Evolutionary conservation across 2,329 filamentous ascomycete species (phyloP).

Genomic region (Cordyceps fumosorosea): DNA sequence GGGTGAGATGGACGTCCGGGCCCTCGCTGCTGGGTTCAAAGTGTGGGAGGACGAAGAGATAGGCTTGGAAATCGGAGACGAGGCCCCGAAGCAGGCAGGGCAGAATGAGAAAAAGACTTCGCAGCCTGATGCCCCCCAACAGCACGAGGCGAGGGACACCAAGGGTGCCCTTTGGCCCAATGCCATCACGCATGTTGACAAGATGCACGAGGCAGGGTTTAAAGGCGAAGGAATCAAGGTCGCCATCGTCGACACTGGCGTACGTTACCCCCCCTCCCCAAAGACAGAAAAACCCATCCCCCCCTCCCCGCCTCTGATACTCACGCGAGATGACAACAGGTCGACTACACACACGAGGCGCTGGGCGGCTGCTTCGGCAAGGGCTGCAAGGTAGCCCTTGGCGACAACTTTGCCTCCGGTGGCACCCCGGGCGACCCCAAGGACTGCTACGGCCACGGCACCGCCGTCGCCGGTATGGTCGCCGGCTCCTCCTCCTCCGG

Average conservation of each 20-base stretch:
- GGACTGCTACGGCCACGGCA: slow-evolving; percentile 53
- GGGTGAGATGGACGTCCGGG: not conserved
- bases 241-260: slow-evolving; percentile 40
- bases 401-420: slow-evolving; percentile 53
- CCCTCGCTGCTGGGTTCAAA: not conserved
- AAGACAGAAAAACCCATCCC: not conserved
- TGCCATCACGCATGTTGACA: slow-evolving; percentile 42
- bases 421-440: slow-evolving; percentile 46
- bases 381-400: slow-evolving; percentile 51
- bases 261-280: slow-evolving; percentile 20
- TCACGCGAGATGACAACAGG: not conserved
- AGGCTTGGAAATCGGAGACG: not conserved
- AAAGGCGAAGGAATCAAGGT: slow-evolving; percentile 40
- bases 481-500: slow-evolving; percentile 41
- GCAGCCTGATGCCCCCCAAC: not conserved
- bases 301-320: too few species aligned
- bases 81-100: not conserved
- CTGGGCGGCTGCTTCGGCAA: slow-evolving; percentile 44
- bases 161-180: slow-evolving; percentile 36
- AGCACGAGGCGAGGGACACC: not conserved
- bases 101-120: not conserved
- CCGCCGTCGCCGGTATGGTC: slow-evolving; percentile 55
- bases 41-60: not conserved
- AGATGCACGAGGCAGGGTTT: slow-evolving; percentile 35
- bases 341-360: not conserved